phyloP scores from a whole-genome alignment of 345 rosid genomes.

The Draba incana region DNA sequence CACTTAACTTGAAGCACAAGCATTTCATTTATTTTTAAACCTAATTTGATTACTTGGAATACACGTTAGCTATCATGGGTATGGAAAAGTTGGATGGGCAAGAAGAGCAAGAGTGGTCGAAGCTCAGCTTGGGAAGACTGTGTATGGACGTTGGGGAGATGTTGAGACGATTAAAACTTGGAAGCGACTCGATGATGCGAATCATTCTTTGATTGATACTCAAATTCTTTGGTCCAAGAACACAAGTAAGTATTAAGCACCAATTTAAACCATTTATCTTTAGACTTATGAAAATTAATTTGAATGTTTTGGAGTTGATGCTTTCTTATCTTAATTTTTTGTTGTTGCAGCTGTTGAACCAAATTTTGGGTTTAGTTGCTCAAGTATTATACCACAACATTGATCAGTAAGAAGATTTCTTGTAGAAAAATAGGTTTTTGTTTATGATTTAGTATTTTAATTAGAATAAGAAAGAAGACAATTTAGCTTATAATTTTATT shows the following conservation, averaged over 20 bases:
- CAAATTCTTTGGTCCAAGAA: slow-evolving; percentile 80
- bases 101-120: slow-evolving; percentile 81
- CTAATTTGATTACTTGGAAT: slow-evolving; percentile 7
- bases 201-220: slow-evolving; percentile 61
- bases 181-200: slow-evolving; percentile 87
- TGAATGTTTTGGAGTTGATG: background rate
- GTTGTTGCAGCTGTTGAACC: slow-evolving; percentile 5
- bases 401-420: slow-evolving; percentile 6
- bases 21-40: background rate
- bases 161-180: slow-evolving; percentile 84
- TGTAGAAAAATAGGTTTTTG: background rate
- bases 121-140: slow-evolving; percentile 67
- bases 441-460: background rate
- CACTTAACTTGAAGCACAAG: background rate
- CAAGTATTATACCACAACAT: slow-evolving; percentile 15
- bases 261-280: background rate
- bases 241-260: slow-evolving; percentile 38
- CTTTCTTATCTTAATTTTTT: slow-evolving; percentile 5
- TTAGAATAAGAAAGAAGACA: background rate
- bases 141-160: slow-evolving; percentile 63
- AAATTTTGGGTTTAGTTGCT: slow-evolving; percentile 19
- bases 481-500: slow-evolving; percentile 9
- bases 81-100: slow-evolving; percentile 89
- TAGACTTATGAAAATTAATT: background rate
- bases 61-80: slow-evolving; percentile 80